phyloP scores from a whole-genome alignment of 2,329 filamentous ascomycete species.

The Ambrosiella beaveri region DNA sequence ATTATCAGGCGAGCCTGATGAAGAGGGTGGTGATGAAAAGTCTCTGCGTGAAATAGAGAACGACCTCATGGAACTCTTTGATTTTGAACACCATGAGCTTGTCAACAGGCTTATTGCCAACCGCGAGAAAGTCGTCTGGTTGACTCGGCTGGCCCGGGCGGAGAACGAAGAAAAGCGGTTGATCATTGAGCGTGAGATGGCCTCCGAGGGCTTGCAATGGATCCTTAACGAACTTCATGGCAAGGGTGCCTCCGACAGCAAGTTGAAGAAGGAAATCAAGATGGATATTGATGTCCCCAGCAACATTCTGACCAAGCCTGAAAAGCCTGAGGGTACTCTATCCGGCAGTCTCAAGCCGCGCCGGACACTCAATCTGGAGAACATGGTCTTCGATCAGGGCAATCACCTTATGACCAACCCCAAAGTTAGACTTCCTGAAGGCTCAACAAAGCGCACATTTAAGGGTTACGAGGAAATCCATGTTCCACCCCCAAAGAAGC shows the following conservation, averaged over 20 bases:
- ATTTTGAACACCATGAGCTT: slow-evolving; percentile 88
- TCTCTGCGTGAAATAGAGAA: slow-evolving; percentile 88
- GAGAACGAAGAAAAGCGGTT: slow-evolving; percentile 62
- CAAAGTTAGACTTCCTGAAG: slow-evolving; percentile 81
- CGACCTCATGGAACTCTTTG: slow-evolving; percentile 94
- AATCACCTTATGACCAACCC: slow-evolving; percentile 99
- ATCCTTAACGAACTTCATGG: slow-evolving; percentile 81
- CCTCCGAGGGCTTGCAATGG: slow-evolving; percentile 66
- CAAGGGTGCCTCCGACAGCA: slow-evolving; percentile 42
- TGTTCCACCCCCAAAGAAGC: slow-evolving; percentile 81
- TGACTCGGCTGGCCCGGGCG: slow-evolving; percentile 68
- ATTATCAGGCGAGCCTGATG: slow-evolving; percentile 56
- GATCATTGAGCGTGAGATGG: slow-evolving; percentile 78
- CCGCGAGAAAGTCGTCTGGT: slow-evolving; percentile 87
- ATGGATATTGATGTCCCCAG: slow-evolving; percentile 76
- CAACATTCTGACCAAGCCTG: slow-evolving; percentile 31
- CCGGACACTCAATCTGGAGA: slow-evolving; percentile 82
- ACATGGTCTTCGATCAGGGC: slow-evolving; percentile 90
- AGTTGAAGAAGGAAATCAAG: slow-evolving; percentile 66
- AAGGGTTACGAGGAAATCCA: slow-evolving; percentile 99
- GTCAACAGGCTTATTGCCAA: slow-evolving; percentile 85
- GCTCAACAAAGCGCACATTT: slow-evolving; percentile 85
- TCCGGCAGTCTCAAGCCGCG: slow-evolving; percentile 73
- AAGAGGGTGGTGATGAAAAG: slow-evolving; percentile 61
- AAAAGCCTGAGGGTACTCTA: slow-evolving; percentile 48